Evolutionary conservation across 768 basidiomycete species (phyloP).

Genomic region (Mycena indigotica): DNA sequence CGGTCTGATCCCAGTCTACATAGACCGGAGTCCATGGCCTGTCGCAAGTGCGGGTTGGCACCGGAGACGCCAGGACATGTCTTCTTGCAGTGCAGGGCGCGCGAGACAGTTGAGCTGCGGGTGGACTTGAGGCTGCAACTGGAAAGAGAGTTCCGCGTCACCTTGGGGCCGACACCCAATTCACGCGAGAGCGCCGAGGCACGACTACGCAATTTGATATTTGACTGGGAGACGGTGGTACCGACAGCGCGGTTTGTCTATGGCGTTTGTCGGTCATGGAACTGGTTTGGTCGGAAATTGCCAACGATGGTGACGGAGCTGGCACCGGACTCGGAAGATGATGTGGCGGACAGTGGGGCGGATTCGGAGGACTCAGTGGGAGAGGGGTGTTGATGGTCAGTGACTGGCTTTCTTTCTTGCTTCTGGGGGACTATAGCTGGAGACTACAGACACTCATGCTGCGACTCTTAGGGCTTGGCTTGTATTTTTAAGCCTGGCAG

Average conservation of each 20-base stretch:
- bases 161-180: neutral
- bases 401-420: no score
- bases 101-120: neutral
- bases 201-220: neutral
- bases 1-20: neutral
- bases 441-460: no score
- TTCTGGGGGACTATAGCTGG: no score
- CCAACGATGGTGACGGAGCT: neutral
- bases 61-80: conserved; percentile 7
- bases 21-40: neutral
- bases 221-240: conserved; percentile 3
- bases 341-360: neutral
- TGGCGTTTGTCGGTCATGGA: conserved; percentile 1
- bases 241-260: conserved; percentile 5
- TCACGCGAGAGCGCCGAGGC: neutral
- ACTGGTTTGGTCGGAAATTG: conserved; percentile 1
- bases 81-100: neutral
- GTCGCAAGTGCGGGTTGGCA: neutral
- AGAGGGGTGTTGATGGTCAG: no score
- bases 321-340: neutral
- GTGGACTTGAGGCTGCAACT: neutral
- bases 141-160: neutral
- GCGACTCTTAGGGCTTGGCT: neutral
- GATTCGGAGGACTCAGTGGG: neutral
- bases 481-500: neutral